These are phyloP conservation scores for Byssothecium circinans DNA, from an alignment of 2,329 filamentous ascomycete genomes.

Conservation along the genomic window DNA sequence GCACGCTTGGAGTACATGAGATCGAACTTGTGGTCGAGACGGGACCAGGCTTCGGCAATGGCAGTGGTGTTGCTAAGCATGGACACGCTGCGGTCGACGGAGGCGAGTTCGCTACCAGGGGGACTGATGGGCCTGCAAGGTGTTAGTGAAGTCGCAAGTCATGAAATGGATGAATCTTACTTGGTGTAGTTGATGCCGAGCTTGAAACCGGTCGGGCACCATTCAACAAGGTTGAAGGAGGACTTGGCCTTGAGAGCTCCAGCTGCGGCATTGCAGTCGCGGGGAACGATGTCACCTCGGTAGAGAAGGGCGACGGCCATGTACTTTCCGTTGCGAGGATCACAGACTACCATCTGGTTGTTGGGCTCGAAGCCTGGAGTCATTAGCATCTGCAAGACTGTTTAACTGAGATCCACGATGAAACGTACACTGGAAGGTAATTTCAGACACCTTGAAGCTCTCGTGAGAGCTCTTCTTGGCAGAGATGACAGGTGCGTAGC, in stretches of 20 bases:
- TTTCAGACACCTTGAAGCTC: conserved; percentile 81
- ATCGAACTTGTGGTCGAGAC: conserved; percentile 74
- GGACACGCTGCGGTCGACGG: conserved; percentile 92
- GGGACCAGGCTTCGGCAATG: conserved; percentile 73
- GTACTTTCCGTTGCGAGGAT: conserved; percentile 74
- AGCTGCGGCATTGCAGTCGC: conserved; percentile 68
- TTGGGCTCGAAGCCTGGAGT: conserved; percentile 70
- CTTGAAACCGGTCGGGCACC: conserved; percentile 77
- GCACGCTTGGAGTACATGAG: conserved; percentile 79
- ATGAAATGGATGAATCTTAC: conserved; percentile 20
- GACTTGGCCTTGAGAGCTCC: conserved; percentile 69
- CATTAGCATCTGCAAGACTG: conserved; percentile 28
- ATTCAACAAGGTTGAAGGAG: conserved; percentile 73
- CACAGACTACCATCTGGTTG: conserved; percentile 78
- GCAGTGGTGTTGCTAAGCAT: conserved; percentile 77
- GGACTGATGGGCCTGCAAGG: conserved; percentile 84
- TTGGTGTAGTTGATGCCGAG: conserved; percentile 73
- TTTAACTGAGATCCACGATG: not conserved
- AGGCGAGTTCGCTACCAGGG: conserved; percentile 93
- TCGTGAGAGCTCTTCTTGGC: conserved; percentile 79
- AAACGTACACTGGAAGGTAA: conserved; percentile 68
- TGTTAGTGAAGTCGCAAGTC: conserved; percentile 10
- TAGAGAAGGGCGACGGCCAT: conserved; percentile 74
- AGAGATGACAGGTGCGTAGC: conserved; percentile 71
- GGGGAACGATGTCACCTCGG: conserved; percentile 70